A percentile compares a stretch with the other conserved stretches of the same genome.
These are phyloP conservation scores for Syncephalastrum monosporum DNA, from an alignment of 371 early-diverging fungal genomes.

Conservation along the genomic window DNA sequence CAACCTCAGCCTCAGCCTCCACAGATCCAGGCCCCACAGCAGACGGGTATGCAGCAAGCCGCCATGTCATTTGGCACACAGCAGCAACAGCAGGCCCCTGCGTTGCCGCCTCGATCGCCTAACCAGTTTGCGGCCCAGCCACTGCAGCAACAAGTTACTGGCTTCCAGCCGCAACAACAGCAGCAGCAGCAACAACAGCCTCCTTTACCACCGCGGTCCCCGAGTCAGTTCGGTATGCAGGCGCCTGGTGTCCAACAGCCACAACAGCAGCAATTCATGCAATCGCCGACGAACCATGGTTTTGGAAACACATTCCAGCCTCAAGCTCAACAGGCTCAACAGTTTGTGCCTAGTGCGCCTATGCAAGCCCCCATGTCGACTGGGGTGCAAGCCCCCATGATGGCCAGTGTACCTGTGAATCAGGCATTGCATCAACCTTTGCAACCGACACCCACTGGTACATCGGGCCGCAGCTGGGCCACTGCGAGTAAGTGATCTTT, in stretches of 20 bases:
- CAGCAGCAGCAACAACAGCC: conserved; percentile 15
- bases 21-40: conserved; percentile 21
- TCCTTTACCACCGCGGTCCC: conserved; percentile 13
- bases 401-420: conserved; percentile 18
- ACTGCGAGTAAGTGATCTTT: conserved; percentile 30
- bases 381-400: neutral
- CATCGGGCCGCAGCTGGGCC: conserved; percentile 33
- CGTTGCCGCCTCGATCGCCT: conserved; percentile 3
- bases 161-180: conserved; percentile 11
- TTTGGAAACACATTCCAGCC: conserved; percentile 22
- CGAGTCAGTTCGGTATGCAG: conserved; percentile 12
- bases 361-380: conserved; percentile 2
- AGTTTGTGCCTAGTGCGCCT: conserved; percentile 26
- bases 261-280: conserved; percentile 20
- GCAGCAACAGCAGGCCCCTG: conserved; percentile 12
- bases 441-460: conserved; percentile 23
- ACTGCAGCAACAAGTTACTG: conserved; percentile 15
- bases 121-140: conserved; percentile 3
- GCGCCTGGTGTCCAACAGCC: conserved; percentile 14
- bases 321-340: conserved; percentile 13
- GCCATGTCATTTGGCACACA: conserved; percentile 10
- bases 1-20: conserved; percentile 18
- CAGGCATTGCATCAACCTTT: conserved; percentile 31
- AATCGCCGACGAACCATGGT: conserved; percentile 25
- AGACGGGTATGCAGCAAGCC: conserved; percentile 16